Conservation (phyloP, 169 alveolate species). For the Plasmodium gallinaceum region DNA sequence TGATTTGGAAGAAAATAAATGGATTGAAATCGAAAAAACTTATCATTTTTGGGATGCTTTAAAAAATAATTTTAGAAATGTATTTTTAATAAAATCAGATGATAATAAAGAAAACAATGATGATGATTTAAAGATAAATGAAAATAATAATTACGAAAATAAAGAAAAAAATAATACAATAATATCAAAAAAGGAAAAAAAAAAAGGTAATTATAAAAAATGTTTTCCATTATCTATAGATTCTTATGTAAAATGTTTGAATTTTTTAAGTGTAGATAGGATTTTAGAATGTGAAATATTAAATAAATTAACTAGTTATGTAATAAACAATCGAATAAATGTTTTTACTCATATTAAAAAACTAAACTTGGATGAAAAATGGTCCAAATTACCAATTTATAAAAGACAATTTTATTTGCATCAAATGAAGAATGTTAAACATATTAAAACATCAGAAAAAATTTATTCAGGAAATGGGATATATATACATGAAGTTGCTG, state of each 20-base stretch:
- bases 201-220: neutral
- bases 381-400: slow-evolving; percentile 68
- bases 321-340: slow-evolving; percentile 49
- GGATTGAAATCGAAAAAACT: slow-evolving; percentile 57
- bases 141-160: neutral
- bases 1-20: slow-evolving; percentile 10
- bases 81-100: slow-evolving; percentile 47
- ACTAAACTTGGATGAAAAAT: slow-evolving; percentile 46
- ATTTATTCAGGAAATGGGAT: slow-evolving; percentile 67
- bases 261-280: slow-evolving; percentile 38
- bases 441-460: slow-evolving; percentile 65
- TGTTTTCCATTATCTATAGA: slow-evolving; percentile 51
- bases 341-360: slow-evolving; percentile 61
- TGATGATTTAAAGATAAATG: neutral
- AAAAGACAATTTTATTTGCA: slow-evolving; percentile 74
- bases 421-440: slow-evolving; percentile 68
- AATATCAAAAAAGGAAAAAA: neutral
- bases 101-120: neutral
- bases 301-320: slow-evolving; percentile 38
- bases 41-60: slow-evolving; percentile 59
- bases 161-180: neutral
- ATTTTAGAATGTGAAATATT: slow-evolving; percentile 53
- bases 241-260: slow-evolving; percentile 50
- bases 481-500: slow-evolving; percentile 76
- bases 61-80: slow-evolving; percentile 69